Conservation (phyloP, 2,329 filamentous ascomycete species). For the Sclerotinia sclerotiorum region DNA sequence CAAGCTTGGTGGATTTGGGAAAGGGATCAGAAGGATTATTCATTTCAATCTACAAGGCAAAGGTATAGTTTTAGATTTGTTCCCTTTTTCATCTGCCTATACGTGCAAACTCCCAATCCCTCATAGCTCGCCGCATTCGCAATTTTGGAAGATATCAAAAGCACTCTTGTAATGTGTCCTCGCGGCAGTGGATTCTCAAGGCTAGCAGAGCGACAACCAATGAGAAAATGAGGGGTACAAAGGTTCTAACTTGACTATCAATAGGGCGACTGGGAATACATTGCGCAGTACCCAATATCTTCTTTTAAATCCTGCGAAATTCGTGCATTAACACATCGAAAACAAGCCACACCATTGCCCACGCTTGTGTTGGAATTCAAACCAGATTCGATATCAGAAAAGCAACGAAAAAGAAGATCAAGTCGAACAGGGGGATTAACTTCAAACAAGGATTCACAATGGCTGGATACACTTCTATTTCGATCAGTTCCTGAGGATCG, state of each 20-base stretch:
- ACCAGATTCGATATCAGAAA: constrained; percentile 53
- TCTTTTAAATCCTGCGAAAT: constrained; percentile 43
- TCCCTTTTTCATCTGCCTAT: neutral
- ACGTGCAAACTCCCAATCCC: neutral
- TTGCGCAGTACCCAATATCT: constrained; percentile 39
- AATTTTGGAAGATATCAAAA: neutral
- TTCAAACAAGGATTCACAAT: constrained; percentile 34
- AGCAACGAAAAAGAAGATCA: constrained; percentile 62
- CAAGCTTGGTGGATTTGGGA: constrained; percentile 36
- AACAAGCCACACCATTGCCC: constrained; percentile 58
- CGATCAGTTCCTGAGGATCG: constrained; percentile 54
- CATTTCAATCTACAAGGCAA: constrained; percentile 41
- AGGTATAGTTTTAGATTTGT: constrained; percentile 33
- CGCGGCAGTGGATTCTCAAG: neutral
- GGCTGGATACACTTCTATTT: constrained; percentile 53
- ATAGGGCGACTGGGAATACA: constrained; percentile 41
- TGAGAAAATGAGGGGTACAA: neutral
- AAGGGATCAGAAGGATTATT: constrained; percentile 32
- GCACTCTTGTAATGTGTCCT: neutral
- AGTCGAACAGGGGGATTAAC: constrained; percentile 59
- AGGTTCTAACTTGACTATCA: constrained; percentile 12
- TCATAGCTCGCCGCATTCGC: neutral
- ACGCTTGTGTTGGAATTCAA: constrained; percentile 58
- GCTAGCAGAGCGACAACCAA: neutral
- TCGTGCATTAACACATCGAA: constrained; percentile 59